Percentiles rank a stretch among this genome's conserved stretches.
Conservation (phyloP, 805 yeast species). For the Barnettozyma salicaria region DNA sequence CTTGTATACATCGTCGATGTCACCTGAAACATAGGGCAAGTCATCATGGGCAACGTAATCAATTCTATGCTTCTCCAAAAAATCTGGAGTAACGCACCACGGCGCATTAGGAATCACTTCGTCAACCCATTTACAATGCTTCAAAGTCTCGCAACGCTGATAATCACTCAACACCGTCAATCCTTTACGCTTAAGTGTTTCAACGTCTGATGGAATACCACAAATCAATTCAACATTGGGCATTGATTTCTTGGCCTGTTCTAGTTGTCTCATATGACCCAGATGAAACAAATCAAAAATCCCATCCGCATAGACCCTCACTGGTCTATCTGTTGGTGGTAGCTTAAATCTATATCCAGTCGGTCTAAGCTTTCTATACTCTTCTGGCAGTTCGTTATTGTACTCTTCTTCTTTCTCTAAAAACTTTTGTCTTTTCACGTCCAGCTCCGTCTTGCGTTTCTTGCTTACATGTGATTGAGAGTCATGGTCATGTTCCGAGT, state of each 20-base stretch:
- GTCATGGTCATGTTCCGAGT: slow-evolving; percentile 10
- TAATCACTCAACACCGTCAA: slow-evolving; percentile 83
- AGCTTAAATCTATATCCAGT: slow-evolving; percentile 67
- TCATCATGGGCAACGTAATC: slow-evolving; percentile 99
- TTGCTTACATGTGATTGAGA: slow-evolving; percentile 10
- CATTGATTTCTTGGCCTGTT: slow-evolving; percentile 91
- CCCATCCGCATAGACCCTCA: slow-evolving; percentile 96
- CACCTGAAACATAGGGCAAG: slow-evolving; percentile 87
- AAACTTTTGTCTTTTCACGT: slow-evolving; percentile 24
- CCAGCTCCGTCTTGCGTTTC: slow-evolving; percentile 23
- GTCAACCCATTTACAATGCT: slow-evolving; percentile 96
- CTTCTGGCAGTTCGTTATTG: slow-evolving; percentile 61
- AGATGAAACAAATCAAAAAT: slow-evolving; percentile 94
- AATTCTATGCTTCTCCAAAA: slow-evolving; percentile 69
- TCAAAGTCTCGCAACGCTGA: slow-evolving; percentile 86
- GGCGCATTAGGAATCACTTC: slow-evolving; percentile 94
- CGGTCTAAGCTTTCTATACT: slow-evolving; percentile 74
- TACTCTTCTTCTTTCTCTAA: slow-evolving; percentile 48
- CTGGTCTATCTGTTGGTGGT: slow-evolving; percentile 82
- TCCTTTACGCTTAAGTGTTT: slow-evolving; percentile 90
- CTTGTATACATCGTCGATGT: slow-evolving; percentile 83
- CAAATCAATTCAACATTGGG: slow-evolving; percentile 80
- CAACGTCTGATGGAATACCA: slow-evolving; percentile 86
- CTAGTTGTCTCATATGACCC: slow-evolving; percentile 97
- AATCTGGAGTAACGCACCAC: slow-evolving; percentile 86